Evolutionary conservation across 2,329 filamentous ascomycete species (phyloP), one percentile per base, ranked within the genome.

Genomic region (Beauveria australis): DNA sequence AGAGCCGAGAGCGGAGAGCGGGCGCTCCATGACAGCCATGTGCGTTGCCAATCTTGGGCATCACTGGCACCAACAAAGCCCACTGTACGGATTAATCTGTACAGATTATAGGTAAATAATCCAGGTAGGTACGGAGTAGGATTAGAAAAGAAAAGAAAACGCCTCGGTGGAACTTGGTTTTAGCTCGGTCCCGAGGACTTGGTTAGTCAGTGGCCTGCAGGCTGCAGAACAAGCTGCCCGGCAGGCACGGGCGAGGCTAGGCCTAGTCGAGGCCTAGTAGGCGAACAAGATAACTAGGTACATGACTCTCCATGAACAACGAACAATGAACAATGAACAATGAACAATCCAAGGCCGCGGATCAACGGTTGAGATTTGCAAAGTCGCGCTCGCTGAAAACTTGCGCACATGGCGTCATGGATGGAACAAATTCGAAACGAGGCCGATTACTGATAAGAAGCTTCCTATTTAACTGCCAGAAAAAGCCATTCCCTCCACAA

Each of bases 181-280:
- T 53, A 33, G 55, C 53, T 48, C 26, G 8, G n/a, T 44, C 56
- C 56, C 47, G 56, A 59, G 12, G 37, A 52, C 28, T 24, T 44
- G 56, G 12, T 37, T 37, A 14, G 33, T 37, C 33, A 37, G 33
- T 37, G 33, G 12, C 33, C 33, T 37, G 33, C 33, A 14, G 33
- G 30, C 12, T 12, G 55, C 22, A 41, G 53, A 24, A 48, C 30
- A 33, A 22, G 46, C 19, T 28, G n/a, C n/a, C n/a, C n/a, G 46
- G 22, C 24, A 28, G 26, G 30, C 30, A 41, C n/a, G 22, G 19
- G 44, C 6, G 37, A 59, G 40, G 30, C 57, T 59, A 59, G 22
- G 28, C 57, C 57, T 14, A 59, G 57, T 53, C 49, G 28, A 59
- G 47, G 57, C 19, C 41, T 51, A 9, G 40, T 28, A 59, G 48